Percentiles rank a stretch among this genome's conserved stretches.
These are phyloP conservation scores for Sporothrix phasma DNA, from an alignment of 2,329 filamentous ascomycete species.

Conservation along the genomic window DNA sequence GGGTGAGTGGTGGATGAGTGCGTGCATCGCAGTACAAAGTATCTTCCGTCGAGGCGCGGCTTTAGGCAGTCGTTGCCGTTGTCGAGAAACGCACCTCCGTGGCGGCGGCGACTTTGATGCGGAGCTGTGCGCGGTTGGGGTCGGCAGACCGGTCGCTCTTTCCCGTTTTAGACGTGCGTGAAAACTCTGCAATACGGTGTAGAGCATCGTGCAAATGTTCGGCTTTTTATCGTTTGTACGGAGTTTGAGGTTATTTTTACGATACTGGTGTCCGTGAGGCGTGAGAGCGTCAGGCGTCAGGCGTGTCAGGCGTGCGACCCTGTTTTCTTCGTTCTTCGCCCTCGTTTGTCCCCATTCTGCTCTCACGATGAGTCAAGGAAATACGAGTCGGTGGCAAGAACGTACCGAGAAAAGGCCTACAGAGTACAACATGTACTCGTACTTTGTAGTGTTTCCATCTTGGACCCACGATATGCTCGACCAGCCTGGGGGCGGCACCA, in stretches of 20 bases:
- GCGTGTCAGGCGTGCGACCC: neutral
- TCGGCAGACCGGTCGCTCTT: neutral
- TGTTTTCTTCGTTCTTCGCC: neutral
- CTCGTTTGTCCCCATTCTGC: neutral
- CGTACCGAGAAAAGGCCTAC: neutral
- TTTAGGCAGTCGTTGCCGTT: neutral
- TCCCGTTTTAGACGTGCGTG: neutral
- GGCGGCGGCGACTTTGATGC: neutral
- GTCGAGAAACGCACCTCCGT: neutral
- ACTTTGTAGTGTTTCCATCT: too few species aligned
- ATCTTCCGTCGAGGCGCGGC: neutral
- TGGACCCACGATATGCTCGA: neutral
- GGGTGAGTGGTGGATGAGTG: too few species aligned
- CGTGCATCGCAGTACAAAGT: neutral
- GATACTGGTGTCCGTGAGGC: neutral
- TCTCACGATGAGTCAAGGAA: slow-evolving; percentile 5
- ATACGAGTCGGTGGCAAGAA: neutral
- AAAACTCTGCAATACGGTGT: slow-evolving; percentile 6
- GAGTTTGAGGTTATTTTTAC: neutral
- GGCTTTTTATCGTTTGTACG: neutral
- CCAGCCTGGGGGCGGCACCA: neutral
- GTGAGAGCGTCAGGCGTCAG: too few species aligned
- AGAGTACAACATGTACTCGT: neutral
- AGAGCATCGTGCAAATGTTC: slow-evolving; percentile 1
- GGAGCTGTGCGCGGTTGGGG: neutral